A percentile compares a stretch with the other conserved stretches of the same genome.
Conservation (phyloP, 306 rosid species). For the Aeschynomene evenia region DNA sequence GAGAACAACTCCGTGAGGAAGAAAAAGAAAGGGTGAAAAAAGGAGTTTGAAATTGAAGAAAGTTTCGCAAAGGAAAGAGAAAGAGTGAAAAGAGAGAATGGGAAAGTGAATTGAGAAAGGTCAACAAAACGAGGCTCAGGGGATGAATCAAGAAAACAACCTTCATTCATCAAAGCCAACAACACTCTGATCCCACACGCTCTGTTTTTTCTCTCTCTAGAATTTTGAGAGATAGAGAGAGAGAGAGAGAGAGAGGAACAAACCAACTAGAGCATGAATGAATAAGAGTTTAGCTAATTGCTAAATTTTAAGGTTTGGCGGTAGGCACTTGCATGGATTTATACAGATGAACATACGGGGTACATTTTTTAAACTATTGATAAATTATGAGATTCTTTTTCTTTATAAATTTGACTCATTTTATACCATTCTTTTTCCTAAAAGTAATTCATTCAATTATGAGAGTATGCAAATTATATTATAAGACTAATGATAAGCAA, state of each 20-base stretch:
- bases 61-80: not conserved
- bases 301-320: conserved; percentile 23
- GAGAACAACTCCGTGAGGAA: no score
- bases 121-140: conserved; percentile 27
- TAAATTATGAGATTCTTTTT: no score
- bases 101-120: conserved; percentile 26
- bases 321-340: conserved; percentile 21
- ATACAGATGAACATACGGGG: conserved; percentile 12
- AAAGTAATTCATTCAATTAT: no score
- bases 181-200: conserved; percentile 26
- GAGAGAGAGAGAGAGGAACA: conserved; percentile 25
- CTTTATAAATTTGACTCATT: not conserved
- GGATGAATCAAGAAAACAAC: not conserved
- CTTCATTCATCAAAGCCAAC: not conserved
- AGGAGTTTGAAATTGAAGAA: not conserved
- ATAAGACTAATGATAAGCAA: no score
- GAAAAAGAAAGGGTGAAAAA: not conserved
- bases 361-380: no score
- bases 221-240: conserved; percentile 22
- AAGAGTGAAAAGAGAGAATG: not conserved
- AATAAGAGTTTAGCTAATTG: conserved; percentile 19
- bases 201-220: conserved; percentile 7
- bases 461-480: no score
- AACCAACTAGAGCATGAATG: conserved; percentile 2
- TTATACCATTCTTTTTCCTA: no score